phyloP scores from a whole-genome alignment of 2,329 filamentous ascomycete genomes.

The Paecilomyces dactylethromorphus region DNA sequence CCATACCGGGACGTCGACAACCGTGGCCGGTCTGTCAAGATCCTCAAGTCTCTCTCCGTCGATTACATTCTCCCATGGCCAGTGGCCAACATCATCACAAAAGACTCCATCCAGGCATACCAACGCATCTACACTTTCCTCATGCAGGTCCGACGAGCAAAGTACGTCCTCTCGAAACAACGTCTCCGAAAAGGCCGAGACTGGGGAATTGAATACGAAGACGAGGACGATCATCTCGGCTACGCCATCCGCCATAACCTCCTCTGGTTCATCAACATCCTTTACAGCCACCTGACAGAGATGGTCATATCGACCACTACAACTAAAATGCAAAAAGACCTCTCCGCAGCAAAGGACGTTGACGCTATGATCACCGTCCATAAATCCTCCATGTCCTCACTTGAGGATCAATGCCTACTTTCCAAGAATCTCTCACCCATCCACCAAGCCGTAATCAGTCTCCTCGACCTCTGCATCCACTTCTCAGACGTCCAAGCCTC shows the following conservation, averaged over 20 bases:
- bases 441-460: slow-evolving; percentile 62
- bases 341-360: slow-evolving; percentile 62
- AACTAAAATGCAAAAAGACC: slow-evolving; percentile 48
- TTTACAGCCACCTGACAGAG: slow-evolving; percentile 71
- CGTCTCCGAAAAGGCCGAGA: slow-evolving; percentile 31
- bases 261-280: slow-evolving; percentile 67
- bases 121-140: slow-evolving; percentile 68
- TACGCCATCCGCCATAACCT: slow-evolving; percentile 58
- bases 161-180: slow-evolving; percentile 56
- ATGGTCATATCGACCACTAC: slow-evolving; percentile 62
- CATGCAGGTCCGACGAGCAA: slow-evolving; percentile 68
- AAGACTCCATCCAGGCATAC: slow-evolving; percentile 59
- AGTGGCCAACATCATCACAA: slow-evolving; percentile 65
- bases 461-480: slow-evolving; percentile 67
- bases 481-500: slow-evolving; percentile 56
- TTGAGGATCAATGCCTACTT: slow-evolving; percentile 65
- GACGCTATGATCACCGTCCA: slow-evolving; percentile 75
- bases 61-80: slow-evolving; percentile 62
- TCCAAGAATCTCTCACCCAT: slow-evolving; percentile 64
- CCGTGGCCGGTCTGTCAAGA: slow-evolving; percentile 53
- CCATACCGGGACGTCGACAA: slow-evolving; percentile 38
- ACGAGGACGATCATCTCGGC: slow-evolving; percentile 30
- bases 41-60: slow-evolving; percentile 58
- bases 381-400: slow-evolving; percentile 52
- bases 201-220: slow-evolving; percentile 23